These are phyloP conservation scores for Myxozyma udenii DNA, from an alignment of 805 yeast species.

Conservation along the genomic window DNA sequence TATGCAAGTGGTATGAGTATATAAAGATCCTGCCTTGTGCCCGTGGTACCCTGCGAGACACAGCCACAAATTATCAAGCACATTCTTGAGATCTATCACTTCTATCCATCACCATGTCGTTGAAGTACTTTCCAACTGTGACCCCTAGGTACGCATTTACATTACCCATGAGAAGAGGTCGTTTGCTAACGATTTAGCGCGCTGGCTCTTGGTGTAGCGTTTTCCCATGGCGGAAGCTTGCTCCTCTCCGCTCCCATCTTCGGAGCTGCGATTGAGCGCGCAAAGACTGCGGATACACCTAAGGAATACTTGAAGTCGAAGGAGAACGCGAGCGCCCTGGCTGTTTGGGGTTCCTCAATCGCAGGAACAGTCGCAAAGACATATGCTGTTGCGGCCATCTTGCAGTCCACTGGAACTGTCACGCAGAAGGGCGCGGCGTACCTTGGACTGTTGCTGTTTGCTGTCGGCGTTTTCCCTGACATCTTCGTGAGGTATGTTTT, in stretches of 20 bases:
- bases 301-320: conserved; percentile 40
- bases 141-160: conserved; percentile 28
- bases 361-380: conserved; percentile 42
- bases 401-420: conserved; percentile 41
- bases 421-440: conserved; percentile 42
- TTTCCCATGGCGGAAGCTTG: conserved; percentile 39
- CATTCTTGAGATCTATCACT: too few relatives aligned
- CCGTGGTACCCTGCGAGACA: too few relatives aligned
- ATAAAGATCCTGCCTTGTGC: too few relatives aligned
- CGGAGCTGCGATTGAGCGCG: conserved; percentile 42
- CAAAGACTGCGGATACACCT: conserved; percentile 37
- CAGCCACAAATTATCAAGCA: too few relatives aligned
- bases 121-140: conserved; percentile 30
- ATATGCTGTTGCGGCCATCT: conserved; percentile 43
- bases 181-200: conserved; percentile 26
- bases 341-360: conserved; percentile 38
- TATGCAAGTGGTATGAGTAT: too few relatives aligned
- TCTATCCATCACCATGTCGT: conserved; percentile 34
- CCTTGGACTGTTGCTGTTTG: conserved; percentile 41
- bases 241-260: conserved; percentile 41
- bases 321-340: conserved; percentile 41
- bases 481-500: conserved; percentile 31
- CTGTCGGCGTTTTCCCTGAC: conserved; percentile 40
- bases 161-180: too few relatives aligned
- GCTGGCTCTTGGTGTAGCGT: conserved; percentile 43